These are phyloP conservation scores for Evernia prunastri DNA, from an alignment of 495 filamentous ascomycete genomes.

Conservation along the genomic window DNA sequence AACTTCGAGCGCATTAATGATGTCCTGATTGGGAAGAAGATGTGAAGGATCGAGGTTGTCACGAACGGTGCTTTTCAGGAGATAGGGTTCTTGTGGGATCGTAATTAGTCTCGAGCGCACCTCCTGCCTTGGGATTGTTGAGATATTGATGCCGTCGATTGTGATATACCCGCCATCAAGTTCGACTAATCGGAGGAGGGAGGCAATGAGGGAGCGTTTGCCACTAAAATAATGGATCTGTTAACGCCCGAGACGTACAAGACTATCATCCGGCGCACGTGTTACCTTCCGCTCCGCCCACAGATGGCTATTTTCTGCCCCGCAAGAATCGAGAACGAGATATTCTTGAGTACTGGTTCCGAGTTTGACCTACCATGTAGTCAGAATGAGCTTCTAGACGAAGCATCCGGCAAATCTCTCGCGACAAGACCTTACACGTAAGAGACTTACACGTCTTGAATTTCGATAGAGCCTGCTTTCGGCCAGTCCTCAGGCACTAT, in stretches of 20 bases:
- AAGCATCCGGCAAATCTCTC: too few species aligned
- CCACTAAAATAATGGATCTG: too few species aligned
- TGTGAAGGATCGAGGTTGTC: constrained; percentile 41
- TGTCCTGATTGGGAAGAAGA: constrained; percentile 34
- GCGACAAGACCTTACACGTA: too few species aligned
- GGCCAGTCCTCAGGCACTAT: too few species aligned
- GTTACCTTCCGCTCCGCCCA: constrained; percentile 17
- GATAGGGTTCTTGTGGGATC: constrained; percentile 53
- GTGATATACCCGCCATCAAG: constrained; percentile 36
- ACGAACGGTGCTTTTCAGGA: constrained; percentile 41
- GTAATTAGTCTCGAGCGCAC: constrained; percentile 44
- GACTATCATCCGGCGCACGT: too few species aligned
- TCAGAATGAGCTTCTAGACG: constrained; percentile 43
- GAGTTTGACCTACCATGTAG: constrained; percentile 36
- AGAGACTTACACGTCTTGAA: too few species aligned
- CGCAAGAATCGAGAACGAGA: constrained; percentile 44
- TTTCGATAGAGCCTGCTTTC: too few species aligned
- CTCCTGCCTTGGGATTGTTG: constrained; percentile 40
- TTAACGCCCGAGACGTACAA: too few species aligned
- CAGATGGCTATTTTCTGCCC: constrained; percentile 54
- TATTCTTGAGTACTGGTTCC: constrained; percentile 40
- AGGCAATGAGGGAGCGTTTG: constrained; percentile 44
- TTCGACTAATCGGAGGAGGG: constrained; percentile 50
- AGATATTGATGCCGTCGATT: constrained; percentile 45
- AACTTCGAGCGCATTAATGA: constrained; percentile 40